Evolutionary conservation across 2,329 filamentous ascomycete species (phyloP).

Genomic region (Curvularia sp.): DNA sequence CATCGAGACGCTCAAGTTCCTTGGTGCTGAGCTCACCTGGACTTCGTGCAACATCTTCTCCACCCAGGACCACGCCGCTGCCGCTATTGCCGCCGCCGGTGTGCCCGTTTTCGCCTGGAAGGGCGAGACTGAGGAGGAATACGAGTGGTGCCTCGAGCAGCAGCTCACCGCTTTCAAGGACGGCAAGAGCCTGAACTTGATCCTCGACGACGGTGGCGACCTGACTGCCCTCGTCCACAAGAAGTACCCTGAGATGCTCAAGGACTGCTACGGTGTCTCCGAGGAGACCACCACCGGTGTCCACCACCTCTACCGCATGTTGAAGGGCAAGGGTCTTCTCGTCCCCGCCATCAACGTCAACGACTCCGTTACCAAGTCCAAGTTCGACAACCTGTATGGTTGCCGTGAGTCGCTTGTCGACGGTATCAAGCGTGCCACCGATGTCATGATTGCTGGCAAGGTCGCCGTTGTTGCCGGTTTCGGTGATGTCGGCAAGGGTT

Average conservation of each 20-base stretch:
- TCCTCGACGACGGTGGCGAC: constrained; percentile 98
- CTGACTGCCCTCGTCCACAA: constrained; percentile 93
- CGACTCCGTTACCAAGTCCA: constrained; percentile 99
- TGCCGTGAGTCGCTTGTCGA: constrained; percentile 99
- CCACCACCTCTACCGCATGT: constrained; percentile 98
- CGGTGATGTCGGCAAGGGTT: constrained; percentile 99
- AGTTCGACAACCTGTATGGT: constrained; percentile 99
- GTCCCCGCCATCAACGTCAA: constrained; percentile 98
- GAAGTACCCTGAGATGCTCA: constrained; percentile 98
- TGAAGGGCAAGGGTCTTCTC: constrained; percentile 78
- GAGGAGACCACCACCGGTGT: constrained; percentile 99
- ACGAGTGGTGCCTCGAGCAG: constrained; percentile 99
- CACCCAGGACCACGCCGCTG: constrained; percentile 97
- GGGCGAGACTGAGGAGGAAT: constrained; percentile 99
- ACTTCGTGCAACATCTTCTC: constrained; percentile 99
- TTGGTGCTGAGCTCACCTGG: constrained; percentile 99
- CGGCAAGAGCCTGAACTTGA: constrained; percentile 94
- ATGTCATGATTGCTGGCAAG: constrained; percentile 99
- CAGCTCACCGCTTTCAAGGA: constrained; percentile 97
- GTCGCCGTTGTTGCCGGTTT: constrained; percentile 96
- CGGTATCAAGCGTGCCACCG: constrained; percentile 99
- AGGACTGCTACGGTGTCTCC: constrained; percentile 97
- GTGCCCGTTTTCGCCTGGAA: constrained; percentile 87
- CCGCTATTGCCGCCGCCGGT: constrained; percentile 92
- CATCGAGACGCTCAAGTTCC: constrained; percentile 93